Evolutionary conservation across 2,329 filamentous ascomycete species (phyloP).

Genomic region (Knoxdaviesia capensis): DNA sequence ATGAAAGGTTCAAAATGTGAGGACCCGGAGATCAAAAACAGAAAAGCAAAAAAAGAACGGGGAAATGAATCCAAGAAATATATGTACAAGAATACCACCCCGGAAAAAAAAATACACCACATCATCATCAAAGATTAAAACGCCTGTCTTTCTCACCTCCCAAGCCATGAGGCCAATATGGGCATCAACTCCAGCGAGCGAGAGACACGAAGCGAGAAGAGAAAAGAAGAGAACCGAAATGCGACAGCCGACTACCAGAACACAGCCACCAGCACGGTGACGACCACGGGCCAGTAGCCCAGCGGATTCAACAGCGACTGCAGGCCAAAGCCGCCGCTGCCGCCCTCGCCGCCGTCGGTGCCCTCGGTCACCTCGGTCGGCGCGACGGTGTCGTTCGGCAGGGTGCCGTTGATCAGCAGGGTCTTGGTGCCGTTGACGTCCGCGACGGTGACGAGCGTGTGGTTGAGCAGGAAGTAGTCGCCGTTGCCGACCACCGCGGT

Average conservation of each 20-base stretch:
- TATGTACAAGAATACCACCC: too few species aligned
- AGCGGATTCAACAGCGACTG: slow-evolving; percentile 15
- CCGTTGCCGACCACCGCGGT: slow-evolving; percentile 45
- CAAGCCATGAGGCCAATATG: too few species aligned
- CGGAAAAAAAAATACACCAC: too few species aligned
- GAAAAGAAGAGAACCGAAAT: not conserved
- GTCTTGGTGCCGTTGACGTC: slow-evolving; percentile 35
- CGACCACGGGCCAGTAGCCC: slow-evolving; percentile 29
- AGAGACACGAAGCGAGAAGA: not conserved
- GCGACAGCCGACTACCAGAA: slow-evolving; percentile 15
- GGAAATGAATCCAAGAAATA: not conserved
- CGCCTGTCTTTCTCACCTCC: too few species aligned
- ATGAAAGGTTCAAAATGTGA: too few species aligned
- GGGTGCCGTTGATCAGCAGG: slow-evolving; percentile 55
- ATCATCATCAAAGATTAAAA: too few species aligned
- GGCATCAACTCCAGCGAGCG: too few species aligned
- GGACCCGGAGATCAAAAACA: too few species aligned
- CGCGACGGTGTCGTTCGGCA: slow-evolving; percentile 46
- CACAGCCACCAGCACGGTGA: slow-evolving; percentile 22
- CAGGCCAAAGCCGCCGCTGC: slow-evolving; percentile 8
- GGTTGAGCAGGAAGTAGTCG: slow-evolving; percentile 36
- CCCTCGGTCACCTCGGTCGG: slow-evolving; percentile 19
- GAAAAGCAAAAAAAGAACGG: not conserved
- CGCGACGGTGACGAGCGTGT: slow-evolving; percentile 39
- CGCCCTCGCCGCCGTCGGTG: slow-evolving; percentile 15